Evolutionary conservation across 768 basidiomycete species (phyloP), one percentile per base, ranked within the genome.

Genomic region (Sarcodon sp.): DNA sequence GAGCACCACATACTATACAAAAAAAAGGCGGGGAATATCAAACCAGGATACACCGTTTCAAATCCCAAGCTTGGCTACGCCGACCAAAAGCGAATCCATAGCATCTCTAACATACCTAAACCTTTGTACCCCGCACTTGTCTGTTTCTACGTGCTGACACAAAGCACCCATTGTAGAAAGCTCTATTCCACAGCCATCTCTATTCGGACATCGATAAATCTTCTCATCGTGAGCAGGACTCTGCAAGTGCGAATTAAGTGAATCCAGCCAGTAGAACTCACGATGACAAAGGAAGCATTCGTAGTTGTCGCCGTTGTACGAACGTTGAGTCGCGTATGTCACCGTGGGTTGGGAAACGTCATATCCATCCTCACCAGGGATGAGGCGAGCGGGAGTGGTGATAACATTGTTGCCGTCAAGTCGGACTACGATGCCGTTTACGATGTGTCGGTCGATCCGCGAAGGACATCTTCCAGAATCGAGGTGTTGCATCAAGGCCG

Each of bases 201-300:
- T 50, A 32, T 43, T 58, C 4, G 77, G 79, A 62, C 83, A 85
- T 2, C 69, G 54, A 54, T 79, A 83, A 2, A 71, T 64, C 57
- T 65, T 69, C 1, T 71, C 66, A 52, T 70, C 60, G 56, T 84
- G 83, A 3, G 56, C 64, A 1, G 83, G 78, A 59, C 83, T 83
- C 45, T 69, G 66, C 39, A 85, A 67, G 55, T 86, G 85, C 52
- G 71, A 66, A 55, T 86, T 81, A 45, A 86, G 68, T 6, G 60
- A 63, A 0, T 13, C 10, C 10, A 83, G 68, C 0, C 64, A 55
- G 45, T 53, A 27, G 54, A 71, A 79, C 10, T 45, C 53, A 18
- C 46, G 49, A 57, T 76, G 69, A 58, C 83, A 85, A 21, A 86
- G 60, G 56, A 76, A 75, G 60, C 83, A 86, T 60, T 86, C 80